Evolutionary conservation across 108 stramenopile genomes (phyloP), one percentile per base, ranked within the genome.

Genomic region (Pseudonitzschia pungens): DNA sequence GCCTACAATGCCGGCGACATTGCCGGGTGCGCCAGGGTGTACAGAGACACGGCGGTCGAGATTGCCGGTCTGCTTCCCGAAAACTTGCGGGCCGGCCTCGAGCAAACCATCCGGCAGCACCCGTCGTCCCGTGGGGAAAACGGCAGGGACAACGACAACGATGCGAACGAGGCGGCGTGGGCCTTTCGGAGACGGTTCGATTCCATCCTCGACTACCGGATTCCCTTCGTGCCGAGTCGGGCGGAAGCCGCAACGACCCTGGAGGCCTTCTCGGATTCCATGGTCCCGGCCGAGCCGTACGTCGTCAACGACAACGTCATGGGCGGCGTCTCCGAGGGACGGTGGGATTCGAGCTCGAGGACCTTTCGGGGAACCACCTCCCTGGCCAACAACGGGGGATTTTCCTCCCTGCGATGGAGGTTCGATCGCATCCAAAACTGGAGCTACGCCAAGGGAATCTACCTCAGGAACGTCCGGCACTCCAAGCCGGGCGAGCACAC

Each of bases 1-100:
- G 81, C 81, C 12, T 85, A 85, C 79, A 85, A 85, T 33, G 55
- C 81, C 20, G 84, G 84, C 27, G 76, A 85, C 57, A 70, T 85
- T 16, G 26, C 72, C 50, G 44, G 53, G 66, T 85, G 84, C 31
- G 81, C 84, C 31, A 32, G 11, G 54, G 62, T 77, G 1, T 85
- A 85, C 64, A 58, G 58, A 62, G 79, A 80, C 0, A 71, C 81
- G 29, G 81, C 81, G 2, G 55, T 43, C 48, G 60, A 82, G 64
- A 79, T 84, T 59, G 22, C 56, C 29, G 51, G 70, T 11, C 54
- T 84, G 11, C 26, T 84, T 27, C 81, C 83, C 18, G 18, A 69
- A 1, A 26, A 52, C 4, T 70, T 40, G 69, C 69, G 8, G 70
- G 81, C 32, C 29, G 60, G 33, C 1, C 1, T 70, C 16, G 36